Evolutionary conservation across 768 basidiomycete genomes (phyloP), one percentile per base, ranked within the genome.

Genomic region (Lanmaoa pseudosensibilis): DNA sequence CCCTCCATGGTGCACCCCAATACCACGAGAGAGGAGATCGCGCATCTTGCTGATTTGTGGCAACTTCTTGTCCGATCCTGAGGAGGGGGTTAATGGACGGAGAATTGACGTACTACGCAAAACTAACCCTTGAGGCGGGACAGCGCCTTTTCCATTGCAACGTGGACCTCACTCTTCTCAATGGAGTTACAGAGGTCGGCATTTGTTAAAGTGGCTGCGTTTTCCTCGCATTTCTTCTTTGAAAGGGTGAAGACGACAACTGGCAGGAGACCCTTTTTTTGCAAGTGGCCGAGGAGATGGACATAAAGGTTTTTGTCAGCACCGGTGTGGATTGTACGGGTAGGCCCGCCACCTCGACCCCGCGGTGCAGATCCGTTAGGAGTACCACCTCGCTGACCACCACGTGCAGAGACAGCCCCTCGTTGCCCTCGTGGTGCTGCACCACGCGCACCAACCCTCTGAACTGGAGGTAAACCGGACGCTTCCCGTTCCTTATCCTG

Each of bases 401-500:
- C 84, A 52, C 86, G 80, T 66, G 80, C 81, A 23, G 76, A 71
- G 27, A 74, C 71, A 27, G 64, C 73, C 51, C 81, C 82, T 46
- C 81, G 76, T 57, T 75, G 76, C 15, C 79, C 77, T 40, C 79
- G 75, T 32, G 76, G 71, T 25, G 83, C 79, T 16, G 82, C 83
- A 11, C 90, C 92, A 41, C 90, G 84, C 16, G 90, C 92, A 48
- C 94, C 94, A 10, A 87, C 80, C 51, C 87, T 83, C 63, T 92
- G 90, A 0, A 94, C 85, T 6, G 94, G 93, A 8, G 88, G 85
- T 34, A 98, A 73, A 0, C 97, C 97, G 2, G 93, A 93, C 0
- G 94, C 94, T 75, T 98, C 94, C 48, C 97, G 83, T 71, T 98
- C 96, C 71, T 98, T 98, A 69, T 98, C 97, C 72, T 99, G 97